These are phyloP conservation scores for Boletus vinaceobasis DNA, from an alignment of 768 basidiomycete species.

Conservation along the genomic window DNA sequence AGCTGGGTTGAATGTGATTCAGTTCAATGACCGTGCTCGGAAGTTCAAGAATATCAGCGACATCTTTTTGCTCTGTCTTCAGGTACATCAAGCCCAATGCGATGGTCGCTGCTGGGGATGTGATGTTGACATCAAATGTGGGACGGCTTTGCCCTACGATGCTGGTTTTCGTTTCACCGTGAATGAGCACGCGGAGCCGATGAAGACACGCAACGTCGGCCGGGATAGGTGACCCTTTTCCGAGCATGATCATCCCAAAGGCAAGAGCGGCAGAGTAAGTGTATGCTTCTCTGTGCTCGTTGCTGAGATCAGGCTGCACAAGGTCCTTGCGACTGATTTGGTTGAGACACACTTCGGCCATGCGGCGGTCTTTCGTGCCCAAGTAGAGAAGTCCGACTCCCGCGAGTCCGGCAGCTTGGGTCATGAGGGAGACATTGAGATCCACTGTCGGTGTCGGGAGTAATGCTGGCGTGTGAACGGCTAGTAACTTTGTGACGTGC, in stretches of 20 bases:
- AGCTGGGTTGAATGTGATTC: constrained; percentile 84
- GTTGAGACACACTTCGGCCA: constrained; percentile 88
- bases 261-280: constrained; percentile 84
- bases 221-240: constrained; percentile 73
- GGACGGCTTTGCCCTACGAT: constrained; percentile 36
- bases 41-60: constrained; percentile 80
- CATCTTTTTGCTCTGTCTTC: constrained; percentile 75
- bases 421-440: constrained; percentile 85
- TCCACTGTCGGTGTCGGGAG: constrained; percentile 85
- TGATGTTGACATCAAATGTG: constrained; percentile 82
- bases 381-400: constrained; percentile 89
- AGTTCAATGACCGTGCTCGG: constrained; percentile 78
- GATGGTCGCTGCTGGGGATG: constrained; percentile 87
- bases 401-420: constrained; percentile 83
- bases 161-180: constrained; percentile 58
- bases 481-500: constrained; percentile 86
- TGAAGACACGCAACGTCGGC: constrained; percentile 71
- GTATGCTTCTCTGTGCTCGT: constrained; percentile 90
- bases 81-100: constrained; percentile 93
- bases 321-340: constrained; percentile 81
- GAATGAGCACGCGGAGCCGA: constrained; percentile 69
- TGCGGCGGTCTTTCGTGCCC: constrained; percentile 80
- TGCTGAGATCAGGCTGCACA: constrained; percentile 76
- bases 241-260: constrained; percentile 97
- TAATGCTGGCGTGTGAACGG: constrained; percentile 90